phyloP scores from a whole-genome alignment of 768 basidiomycete species.

The Suillus cothurnatus region DNA sequence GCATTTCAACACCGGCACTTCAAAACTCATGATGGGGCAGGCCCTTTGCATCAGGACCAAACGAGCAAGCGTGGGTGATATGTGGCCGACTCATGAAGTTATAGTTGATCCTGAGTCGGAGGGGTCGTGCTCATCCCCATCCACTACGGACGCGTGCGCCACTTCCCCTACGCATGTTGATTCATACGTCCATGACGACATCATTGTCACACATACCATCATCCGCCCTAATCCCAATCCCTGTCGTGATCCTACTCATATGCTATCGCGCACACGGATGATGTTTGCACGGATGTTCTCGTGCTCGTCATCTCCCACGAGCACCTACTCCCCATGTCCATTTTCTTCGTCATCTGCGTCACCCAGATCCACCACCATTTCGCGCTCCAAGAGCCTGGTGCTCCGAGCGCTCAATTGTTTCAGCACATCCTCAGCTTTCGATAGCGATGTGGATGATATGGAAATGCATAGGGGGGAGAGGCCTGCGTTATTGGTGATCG shows the following conservation, averaged over 20 bases:
- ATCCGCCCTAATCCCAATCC: conserved; percentile 31
- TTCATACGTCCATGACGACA: conserved; percentile 31
- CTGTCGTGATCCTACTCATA: background rate
- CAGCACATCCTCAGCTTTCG: conserved; percentile 30
- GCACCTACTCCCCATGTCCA: conserved; percentile 24
- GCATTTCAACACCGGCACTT: conserved; percentile 12
- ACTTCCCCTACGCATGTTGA: conserved; percentile 15
- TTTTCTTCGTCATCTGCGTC: conserved; percentile 12
- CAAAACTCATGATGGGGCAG: conserved; percentile 29
- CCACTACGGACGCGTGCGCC: conserved; percentile 1
- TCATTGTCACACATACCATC: conserved; percentile 38
- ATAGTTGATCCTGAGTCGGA: conserved; percentile 29
- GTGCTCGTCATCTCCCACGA: conserved; percentile 27
- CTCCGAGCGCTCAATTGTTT: conserved; percentile 39
- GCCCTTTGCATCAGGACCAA: conserved; percentile 15
- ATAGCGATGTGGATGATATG: conserved; percentile 32
- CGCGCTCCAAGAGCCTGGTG: conserved; percentile 25
- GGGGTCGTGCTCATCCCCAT: background rate
- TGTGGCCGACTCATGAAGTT: conserved; percentile 35
- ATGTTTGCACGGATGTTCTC: background rate
- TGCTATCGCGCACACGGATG: background rate
- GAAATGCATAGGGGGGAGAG: conserved; percentile 5
- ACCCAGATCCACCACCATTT: conserved; percentile 8
- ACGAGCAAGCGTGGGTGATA: conserved; percentile 10
- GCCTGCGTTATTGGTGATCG: conserved; percentile 34